Evolutionary conservation across 1,139 yeast species (phyloP).

Genomic region (Eremothecium gossypii): DNA sequence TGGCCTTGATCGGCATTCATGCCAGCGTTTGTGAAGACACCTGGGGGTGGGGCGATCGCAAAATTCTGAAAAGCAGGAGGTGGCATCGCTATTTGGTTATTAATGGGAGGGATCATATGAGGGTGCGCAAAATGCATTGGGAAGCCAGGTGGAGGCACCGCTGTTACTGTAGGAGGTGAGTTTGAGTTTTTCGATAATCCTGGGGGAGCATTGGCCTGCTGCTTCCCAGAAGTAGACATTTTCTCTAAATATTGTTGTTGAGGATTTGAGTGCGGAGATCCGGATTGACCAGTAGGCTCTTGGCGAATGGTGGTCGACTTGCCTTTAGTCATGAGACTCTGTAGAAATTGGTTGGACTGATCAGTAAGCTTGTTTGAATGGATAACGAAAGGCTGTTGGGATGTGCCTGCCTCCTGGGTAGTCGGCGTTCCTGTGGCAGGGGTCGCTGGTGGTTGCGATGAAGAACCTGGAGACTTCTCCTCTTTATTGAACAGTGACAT

Average conservation of each 20-base stretch:
- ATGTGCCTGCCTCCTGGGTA: not conserved
- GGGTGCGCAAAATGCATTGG: conserved; percentile 23
- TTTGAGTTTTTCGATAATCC: conserved; percentile 5
- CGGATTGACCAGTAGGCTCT: conserved; percentile 6
- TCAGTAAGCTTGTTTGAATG: not conserved
- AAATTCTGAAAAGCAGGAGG: conserved; percentile 14
- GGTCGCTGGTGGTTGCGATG: conserved; percentile 1
- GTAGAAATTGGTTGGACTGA: conserved; percentile 18
- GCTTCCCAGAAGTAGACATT: not conserved
- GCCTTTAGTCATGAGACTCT: conserved; percentile 24
- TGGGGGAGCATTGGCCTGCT: conserved; percentile 9
- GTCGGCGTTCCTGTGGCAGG: not conserved
- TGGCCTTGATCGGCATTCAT: conserved; percentile 3
- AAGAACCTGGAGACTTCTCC: conserved; percentile 5
- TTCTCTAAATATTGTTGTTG: conserved; percentile 1
- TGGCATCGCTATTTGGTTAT: conserved; percentile 10
- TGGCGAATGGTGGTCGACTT: conserved; percentile 12
- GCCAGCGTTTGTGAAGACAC: conserved; percentile 9
- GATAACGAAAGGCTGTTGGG: not conserved
- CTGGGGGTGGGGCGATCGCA: conserved; percentile 25
- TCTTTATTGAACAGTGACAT: conserved; percentile 25
- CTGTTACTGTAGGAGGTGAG: not conserved
- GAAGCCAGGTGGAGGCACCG: conserved; percentile 12
- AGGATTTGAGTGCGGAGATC: conserved; percentile 5
- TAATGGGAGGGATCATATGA: conserved; percentile 14